Evolutionary conservation across 176 grass and related monocot species (phyloP).

Genomic region (Oryza brachyantha): DNA sequence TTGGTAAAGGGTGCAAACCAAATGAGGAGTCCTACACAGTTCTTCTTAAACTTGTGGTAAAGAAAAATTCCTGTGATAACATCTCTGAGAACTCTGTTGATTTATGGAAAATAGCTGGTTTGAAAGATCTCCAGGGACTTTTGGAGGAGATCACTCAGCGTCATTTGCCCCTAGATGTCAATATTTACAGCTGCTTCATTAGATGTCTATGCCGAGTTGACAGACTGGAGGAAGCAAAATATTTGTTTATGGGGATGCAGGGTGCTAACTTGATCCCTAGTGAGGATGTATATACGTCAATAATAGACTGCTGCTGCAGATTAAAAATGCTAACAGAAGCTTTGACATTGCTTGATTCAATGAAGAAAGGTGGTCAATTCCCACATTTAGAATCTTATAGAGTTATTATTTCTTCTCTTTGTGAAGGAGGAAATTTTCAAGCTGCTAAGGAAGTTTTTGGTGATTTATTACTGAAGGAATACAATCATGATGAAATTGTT

Average conservation of each 20-base stretch:
- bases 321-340: constrained; percentile 64
- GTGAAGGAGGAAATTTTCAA: constrained; percentile 63
- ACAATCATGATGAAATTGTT: constrained; percentile 80
- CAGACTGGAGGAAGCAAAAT: constrained; percentile 70
- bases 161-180: constrained; percentile 27
- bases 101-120: constrained; percentile 60
- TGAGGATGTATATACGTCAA: constrained; percentile 64
- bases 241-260: constrained; percentile 53
- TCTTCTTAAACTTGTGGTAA: constrained; percentile 61
- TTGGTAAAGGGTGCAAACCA: constrained; percentile 54
- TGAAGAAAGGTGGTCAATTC: constrained; percentile 54
- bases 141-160: constrained; percentile 50
- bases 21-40: constrained; percentile 65
- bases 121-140: constrained; percentile 47
- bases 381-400: constrained; percentile 70
- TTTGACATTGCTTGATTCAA: constrained; percentile 69
- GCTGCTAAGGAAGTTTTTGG: constrained; percentile 58
- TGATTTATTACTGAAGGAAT: constrained; percentile 57
- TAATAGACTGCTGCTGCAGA: constrained; percentile 71
- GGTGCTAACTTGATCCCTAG: constrained; percentile 42
- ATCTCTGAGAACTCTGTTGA: constrained; percentile 28
- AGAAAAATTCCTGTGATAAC: constrained; percentile 41
- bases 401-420: constrained; percentile 65
- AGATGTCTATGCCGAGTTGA: constrained; percentile 64
- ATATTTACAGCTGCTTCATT: constrained; percentile 54